Base-by-base conservation (phyloP, 305 asterid species). In the Fraxinus greggii region DNA sequence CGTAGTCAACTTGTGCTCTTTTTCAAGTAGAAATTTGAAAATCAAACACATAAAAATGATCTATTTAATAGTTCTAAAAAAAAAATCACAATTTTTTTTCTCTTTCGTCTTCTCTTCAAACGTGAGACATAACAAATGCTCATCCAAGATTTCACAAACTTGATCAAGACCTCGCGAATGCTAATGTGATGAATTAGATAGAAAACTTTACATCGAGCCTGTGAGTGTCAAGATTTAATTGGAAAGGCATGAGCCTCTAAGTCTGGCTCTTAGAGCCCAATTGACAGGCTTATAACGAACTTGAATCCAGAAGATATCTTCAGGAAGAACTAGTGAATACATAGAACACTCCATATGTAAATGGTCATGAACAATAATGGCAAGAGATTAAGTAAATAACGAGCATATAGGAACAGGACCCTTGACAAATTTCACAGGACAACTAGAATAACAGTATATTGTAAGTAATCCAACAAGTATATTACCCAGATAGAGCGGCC, bases 401-500 rank as follows among this genome's bases (percentile, higher is more conserved):
- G 28, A 75, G 19, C 1, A 72, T 13, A 26, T 24, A 63, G 32
- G 36, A 78, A 38, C 35, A 65, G 48, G 76, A 35, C 59, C 59
- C 40, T 8, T 28, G 33, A 24, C 28, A 19, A n/a, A 28, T 28
- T 59, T 75, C 59, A 32, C 48, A 15, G 59, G 40, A 7, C 77
- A 48, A 78, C 73, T 65, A 76, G 48, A 35, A 76, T 21, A 72
- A 81, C n/a, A 29, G 54, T 81, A 70, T 59, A 42, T 33, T 73
- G 69, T 40, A 65, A 73, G 82, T 40, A 75, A 19, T 45, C 23
- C 31, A 48, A 75, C 67, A 76, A 85, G 75, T 75, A 79, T 80
- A 84, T 86, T 93, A 95, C 99, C 99, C 99, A 69, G 99, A 90
- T 72, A 94, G 81, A 87, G 98, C 98, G 87, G 98, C 98, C 82